phyloP scores from a whole-genome alignment of 2,329 filamentous ascomycete species.

The Lachnellula hyalina region DNA sequence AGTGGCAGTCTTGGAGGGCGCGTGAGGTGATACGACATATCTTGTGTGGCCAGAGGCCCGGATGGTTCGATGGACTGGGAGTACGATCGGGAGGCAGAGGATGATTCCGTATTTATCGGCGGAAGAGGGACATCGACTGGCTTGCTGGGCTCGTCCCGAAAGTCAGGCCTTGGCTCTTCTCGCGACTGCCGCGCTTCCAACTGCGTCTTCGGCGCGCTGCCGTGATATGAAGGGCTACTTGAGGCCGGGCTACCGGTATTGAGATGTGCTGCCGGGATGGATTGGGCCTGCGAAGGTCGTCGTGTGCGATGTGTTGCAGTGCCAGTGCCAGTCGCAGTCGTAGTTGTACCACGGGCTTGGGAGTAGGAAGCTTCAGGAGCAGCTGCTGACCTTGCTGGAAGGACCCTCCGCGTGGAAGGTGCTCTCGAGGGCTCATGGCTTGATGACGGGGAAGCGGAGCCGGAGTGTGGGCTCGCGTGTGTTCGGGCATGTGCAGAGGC shows the following conservation, averaged over 20 bases:
- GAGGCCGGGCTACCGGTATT: conserved; percentile 19
- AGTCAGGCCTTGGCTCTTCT: conserved; percentile 32
- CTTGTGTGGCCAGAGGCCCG: conserved; percentile 35
- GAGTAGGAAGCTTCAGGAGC: conserved; percentile 58
- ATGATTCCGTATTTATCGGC: conserved; percentile 22
- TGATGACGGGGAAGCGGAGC: conserved; percentile 26
- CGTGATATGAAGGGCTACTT: conserved; percentile 18
- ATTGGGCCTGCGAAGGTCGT: conserved; percentile 22
- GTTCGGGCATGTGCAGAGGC: conserved; percentile 36
- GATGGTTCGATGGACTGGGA: conserved; percentile 48
- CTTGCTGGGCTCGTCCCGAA: conserved; percentile 43
- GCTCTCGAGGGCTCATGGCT: conserved; percentile 26
- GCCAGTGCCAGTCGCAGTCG: background rate
- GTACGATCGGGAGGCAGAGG: conserved; percentile 21
- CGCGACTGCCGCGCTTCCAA: conserved; percentile 22
- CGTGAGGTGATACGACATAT: conserved; percentile 54
- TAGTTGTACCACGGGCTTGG: conserved; percentile 41
- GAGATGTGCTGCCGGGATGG: conserved; percentile 10
- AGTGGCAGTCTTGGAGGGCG: conserved; percentile 86
- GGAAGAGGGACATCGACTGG: conserved; percentile 48
- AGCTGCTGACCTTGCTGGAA: conserved; percentile 50
- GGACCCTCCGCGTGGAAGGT: conserved; percentile 34
- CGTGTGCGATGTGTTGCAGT: conserved; percentile 23
- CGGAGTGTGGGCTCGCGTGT: conserved; percentile 29
- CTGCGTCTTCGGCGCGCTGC: conserved; percentile 15